These are phyloP conservation scores for Suillus subalutaceus DNA, from an alignment of 768 basidiomycete genomes.

Conservation along the genomic window DNA sequence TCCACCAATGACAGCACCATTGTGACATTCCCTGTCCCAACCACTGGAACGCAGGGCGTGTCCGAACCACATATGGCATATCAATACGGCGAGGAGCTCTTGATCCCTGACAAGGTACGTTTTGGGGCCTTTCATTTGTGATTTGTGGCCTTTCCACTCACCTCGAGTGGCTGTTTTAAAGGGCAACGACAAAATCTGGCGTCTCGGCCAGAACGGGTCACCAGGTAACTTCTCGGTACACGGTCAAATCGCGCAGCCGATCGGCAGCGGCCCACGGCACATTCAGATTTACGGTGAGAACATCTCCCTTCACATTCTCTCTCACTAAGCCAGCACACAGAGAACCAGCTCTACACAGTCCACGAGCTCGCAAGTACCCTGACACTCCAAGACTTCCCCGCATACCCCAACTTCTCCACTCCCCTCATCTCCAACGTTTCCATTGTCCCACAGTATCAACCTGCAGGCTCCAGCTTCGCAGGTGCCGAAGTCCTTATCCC, in stretches of 20 bases:
- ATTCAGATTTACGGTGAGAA: slow-evolving; percentile 39
- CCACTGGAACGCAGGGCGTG: slow-evolving; percentile 27
- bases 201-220: slow-evolving; percentile 48
- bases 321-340: slow-evolving; percentile 30
- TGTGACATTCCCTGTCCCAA: slow-evolving; percentile 57
- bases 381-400: slow-evolving; percentile 53
- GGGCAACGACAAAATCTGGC: slow-evolving; percentile 74
- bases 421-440: slow-evolving; percentile 54
- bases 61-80: slow-evolving; percentile 73
- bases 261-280: slow-evolving; percentile 68
- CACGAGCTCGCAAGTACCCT: slow-evolving; percentile 62
- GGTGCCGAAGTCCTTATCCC: slow-evolving; percentile 70
- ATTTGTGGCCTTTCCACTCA: not conserved
- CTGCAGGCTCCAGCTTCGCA: slow-evolving; percentile 43
- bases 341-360: slow-evolving; percentile 51
- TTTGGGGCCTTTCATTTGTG: not conserved
- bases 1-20: slow-evolving; percentile 33
- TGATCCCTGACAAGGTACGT: slow-evolving; percentile 67
- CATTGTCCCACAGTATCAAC: slow-evolving; percentile 47
- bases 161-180: slow-evolving; percentile 22
- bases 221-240: slow-evolving; percentile 54
- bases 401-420: slow-evolving; percentile 50
- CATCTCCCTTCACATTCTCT: not conserved
- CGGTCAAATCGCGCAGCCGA: slow-evolving; percentile 61
- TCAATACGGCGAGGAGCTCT: slow-evolving; percentile 55